These are phyloP conservation scores for Talaromyces sp. DNA, from an alignment of 2,329 filamentous ascomycete species.

Conservation along the genomic window DNA sequence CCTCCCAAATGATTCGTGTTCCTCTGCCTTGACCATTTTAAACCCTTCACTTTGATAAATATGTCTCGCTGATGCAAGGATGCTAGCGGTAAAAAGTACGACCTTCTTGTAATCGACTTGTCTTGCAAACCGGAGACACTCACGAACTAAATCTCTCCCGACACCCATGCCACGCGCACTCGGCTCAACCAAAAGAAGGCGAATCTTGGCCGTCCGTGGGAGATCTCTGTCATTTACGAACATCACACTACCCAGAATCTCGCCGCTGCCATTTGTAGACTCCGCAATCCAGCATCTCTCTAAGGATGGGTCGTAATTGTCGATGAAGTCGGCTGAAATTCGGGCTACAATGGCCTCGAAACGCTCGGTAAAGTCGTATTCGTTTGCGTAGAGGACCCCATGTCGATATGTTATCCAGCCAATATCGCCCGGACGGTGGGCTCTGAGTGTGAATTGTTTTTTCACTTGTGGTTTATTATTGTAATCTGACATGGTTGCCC, in stretches of 20 bases:
- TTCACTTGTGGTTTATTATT: neutral
- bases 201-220: conserved; percentile 15
- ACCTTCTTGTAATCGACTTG: conserved; percentile 17
- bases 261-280: conserved; percentile 6
- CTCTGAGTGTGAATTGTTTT: conserved; percentile 23
- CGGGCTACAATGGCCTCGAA: conserved; percentile 16
- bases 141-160: conserved; percentile 14
- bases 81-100: conserved; percentile 19
- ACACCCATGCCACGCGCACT: conserved; percentile 18
- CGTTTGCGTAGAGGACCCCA: conserved; percentile 16
- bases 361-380: conserved; percentile 16
- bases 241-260: conserved; percentile 20
- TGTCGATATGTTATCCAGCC: conserved; percentile 20
- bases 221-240: conserved; percentile 16
- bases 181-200: conserved; percentile 21
- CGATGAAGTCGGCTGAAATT: conserved; percentile 17
- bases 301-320: conserved; percentile 14
- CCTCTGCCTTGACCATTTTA: conserved; percentile 13
- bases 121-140: conserved; percentile 18
- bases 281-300: conserved; percentile 24
- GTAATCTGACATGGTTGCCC: neutral
- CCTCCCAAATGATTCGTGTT: conserved; percentile 17
- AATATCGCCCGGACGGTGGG: conserved; percentile 18
- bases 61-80: conserved; percentile 14
- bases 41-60: conserved; percentile 20